Evolutionary conservation across 2,329 filamentous ascomycete genomes (phyloP).

Genomic region (Anthostomella pinea): DNA sequence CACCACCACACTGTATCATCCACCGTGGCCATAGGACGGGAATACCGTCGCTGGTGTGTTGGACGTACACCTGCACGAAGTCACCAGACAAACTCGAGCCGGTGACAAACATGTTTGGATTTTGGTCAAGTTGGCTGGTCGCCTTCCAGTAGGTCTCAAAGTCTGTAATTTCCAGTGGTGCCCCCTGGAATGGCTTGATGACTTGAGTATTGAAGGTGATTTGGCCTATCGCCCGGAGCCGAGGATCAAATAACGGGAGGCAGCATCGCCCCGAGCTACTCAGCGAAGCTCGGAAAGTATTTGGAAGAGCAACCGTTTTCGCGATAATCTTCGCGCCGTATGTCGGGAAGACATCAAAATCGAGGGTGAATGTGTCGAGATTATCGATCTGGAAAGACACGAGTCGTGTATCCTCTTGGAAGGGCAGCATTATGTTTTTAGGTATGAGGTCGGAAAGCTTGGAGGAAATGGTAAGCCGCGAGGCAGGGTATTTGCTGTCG

Average conservation of each 20-base stretch:
- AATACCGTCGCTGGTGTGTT: constrained; percentile 82
- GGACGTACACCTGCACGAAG: constrained; percentile 87
- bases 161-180: constrained; percentile 92
- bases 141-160: constrained; percentile 99
- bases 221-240: constrained; percentile 86
- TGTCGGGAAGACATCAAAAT: constrained; percentile 96
- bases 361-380: constrained; percentile 85
- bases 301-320: constrained; percentile 87
- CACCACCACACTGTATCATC: constrained; percentile 70
- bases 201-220: constrained; percentile 94
- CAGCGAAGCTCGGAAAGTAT: constrained; percentile 72
- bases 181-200: constrained; percentile 91
- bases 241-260: constrained; percentile 87
- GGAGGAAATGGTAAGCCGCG: constrained; percentile 91
- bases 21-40: constrained; percentile 87
- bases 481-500: constrained; percentile 92
- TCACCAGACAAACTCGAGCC: constrained; percentile 95
- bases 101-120: constrained; percentile 83
- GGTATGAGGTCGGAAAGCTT: constrained; percentile 95
- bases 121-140: constrained; percentile 85
- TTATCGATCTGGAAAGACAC: constrained; percentile 97
- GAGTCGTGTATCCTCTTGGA: constrained; percentile 91
- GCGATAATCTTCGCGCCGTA: constrained; percentile 98
- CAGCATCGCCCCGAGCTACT: constrained; percentile 79
- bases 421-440: constrained; percentile 90